Evolutionary conservation across 352 stramenopile genomes (phyloP), one percentile per base, ranked within the genome.

Genomic region (Halophytophthora polymorphica): DNA sequence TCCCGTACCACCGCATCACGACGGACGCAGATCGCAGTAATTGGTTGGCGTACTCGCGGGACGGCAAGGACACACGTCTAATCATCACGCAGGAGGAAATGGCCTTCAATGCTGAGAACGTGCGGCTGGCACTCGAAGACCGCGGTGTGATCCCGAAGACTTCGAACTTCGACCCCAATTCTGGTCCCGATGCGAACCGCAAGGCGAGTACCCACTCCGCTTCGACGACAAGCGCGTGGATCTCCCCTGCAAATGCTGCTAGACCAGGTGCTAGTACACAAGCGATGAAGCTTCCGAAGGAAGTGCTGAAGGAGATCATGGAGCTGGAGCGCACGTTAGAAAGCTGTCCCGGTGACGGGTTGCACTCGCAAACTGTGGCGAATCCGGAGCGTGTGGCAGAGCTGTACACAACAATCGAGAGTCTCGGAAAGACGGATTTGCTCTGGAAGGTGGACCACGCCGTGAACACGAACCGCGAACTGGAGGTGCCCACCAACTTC

Each of bases 391-490:
- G 80, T 6, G 72, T 90, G 6, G 74, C 72, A 0, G 77, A 90
- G 53, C 64, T 90, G n/a, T 77, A 77, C 15, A 36, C 61, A 13
- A 60, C 84, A 15, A 78, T 90, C 17, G 71, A 88, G 43, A 73
- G 68, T 42, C 51, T 90, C 0, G 74, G 77, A 2, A 90, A 88
- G 56, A 83, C 64, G 10, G 77, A 90, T 45, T 50, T 90, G 41
- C 62, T 90, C 15, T 87, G 77, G 77, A 90, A 88, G 53, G 70
- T 90, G n/a, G 62, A 75, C 12, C 74, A 90, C 45, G 71, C 58
- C 2, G 73, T 90, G 2, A 88, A 76, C 45, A 66, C 40, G 5
- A 88, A 84, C 53, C 46, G 52, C 2, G 80, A 90, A 45, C 56
- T 88, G 8, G 71, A 69, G 1, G 63, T 85, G 1, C 77, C 80